Evolutionary conservation across 1,284 basidiomycete genomes (phyloP).

Genomic region (Cutaneotrichosporon sp.): DNA sequence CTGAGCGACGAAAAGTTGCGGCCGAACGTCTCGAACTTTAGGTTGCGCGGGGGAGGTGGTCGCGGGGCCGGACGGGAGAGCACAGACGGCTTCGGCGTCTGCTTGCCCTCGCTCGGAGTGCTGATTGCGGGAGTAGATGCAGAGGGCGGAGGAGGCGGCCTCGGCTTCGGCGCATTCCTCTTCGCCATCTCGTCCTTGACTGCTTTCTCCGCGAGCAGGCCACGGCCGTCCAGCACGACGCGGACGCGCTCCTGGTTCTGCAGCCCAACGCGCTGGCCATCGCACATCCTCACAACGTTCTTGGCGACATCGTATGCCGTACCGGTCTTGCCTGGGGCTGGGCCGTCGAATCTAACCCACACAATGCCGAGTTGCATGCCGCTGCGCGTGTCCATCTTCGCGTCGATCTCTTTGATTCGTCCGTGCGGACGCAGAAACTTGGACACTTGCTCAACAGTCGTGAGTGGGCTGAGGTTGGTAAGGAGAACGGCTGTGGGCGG

Average conservation of each 20-base stretch:
- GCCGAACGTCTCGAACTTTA: conserved; percentile 22
- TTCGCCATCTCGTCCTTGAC: conserved; percentile 61
- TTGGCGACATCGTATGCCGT: conserved; percentile 51
- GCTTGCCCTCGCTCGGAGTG: conserved; percentile 12
- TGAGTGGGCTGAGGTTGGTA: conserved; percentile 70
- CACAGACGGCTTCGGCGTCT: conserved; percentile 17
- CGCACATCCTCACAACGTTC: conserved; percentile 47
- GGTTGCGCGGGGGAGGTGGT: conserved; percentile 17
- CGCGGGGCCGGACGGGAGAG: conserved; percentile 8
- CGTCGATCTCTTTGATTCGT: conserved; percentile 68
- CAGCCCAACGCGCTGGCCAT: conserved; percentile 53
- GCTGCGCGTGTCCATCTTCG: conserved; percentile 75
- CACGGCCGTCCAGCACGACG: conserved; percentile 56
- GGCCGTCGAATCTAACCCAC: conserved; percentile 65
- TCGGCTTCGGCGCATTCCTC: conserved; percentile 56
- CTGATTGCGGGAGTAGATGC: not conserved
- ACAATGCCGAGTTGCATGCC: conserved; percentile 83
- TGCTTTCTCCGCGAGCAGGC: conserved; percentile 48
- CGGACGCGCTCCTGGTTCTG: conserved; percentile 38
- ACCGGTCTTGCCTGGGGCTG: conserved; percentile 29
- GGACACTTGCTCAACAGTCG: conserved; percentile 66
- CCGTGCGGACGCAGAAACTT: conserved; percentile 72
- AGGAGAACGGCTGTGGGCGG: conserved; percentile 66
- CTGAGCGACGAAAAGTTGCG: conserved; percentile 27
- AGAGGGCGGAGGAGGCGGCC: conserved; percentile 14